phyloP scores from a whole-genome alignment of 169 alveolate genomes.

The Plasmodium adleri region DNA sequence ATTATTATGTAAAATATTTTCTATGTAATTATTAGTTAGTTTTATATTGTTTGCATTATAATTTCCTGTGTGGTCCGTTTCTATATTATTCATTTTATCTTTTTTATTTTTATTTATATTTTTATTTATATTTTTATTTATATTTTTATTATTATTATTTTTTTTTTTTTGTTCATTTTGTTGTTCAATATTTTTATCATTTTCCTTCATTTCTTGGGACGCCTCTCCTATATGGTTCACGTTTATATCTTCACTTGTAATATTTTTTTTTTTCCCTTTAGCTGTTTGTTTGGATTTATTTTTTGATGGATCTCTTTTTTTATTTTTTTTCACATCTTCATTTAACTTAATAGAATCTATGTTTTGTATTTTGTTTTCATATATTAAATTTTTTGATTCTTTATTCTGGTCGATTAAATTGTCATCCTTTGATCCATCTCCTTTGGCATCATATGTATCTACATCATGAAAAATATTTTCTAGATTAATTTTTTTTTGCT shows the following conservation, averaged over 20 bases:
- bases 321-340: not conserved
- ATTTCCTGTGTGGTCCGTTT: too few species aligned
- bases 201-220: too few species aligned
- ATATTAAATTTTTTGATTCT: not conserved
- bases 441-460: constrained; percentile 21
- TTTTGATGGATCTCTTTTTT: not conserved
- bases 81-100: too few species aligned
- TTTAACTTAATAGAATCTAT: too few species aligned
- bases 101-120: too few species aligned
- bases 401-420: not conserved
- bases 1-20: not conserved
- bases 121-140: too few species aligned
- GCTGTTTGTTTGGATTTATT: not conserved
- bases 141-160: too few species aligned
- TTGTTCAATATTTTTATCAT: too few species aligned
- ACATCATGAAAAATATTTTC: constrained; percentile 74
- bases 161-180: too few species aligned
- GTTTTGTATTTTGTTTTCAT: too few species aligned
- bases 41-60: not conserved
- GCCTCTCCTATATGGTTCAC: too few species aligned
- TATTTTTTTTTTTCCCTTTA: not conserved
- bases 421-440: not conserved
- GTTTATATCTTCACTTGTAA: too few species aligned
- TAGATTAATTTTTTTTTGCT: constrained; percentile 45
- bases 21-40: not conserved